Evolutionary conservation across 345 rosid genomes (phyloP).

Genomic region (Hypericum perforatum): DNA sequence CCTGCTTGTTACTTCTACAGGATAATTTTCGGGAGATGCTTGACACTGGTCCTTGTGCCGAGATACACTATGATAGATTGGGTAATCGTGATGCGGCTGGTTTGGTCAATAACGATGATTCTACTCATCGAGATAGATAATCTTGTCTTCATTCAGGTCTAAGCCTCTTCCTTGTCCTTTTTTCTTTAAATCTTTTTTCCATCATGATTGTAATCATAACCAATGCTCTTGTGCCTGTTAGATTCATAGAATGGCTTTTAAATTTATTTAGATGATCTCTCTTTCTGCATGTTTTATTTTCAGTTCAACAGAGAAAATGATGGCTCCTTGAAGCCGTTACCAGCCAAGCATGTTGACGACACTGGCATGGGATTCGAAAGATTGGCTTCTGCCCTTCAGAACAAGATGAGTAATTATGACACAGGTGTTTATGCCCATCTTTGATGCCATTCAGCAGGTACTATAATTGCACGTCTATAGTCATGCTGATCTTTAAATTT

Average conservation of each 20-base stretch:
- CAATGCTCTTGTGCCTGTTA: not conserved
- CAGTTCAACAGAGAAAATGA: slow-evolving; percentile 91
- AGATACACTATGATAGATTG: slow-evolving; percentile 84
- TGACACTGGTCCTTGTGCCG: slow-evolving; percentile 96
- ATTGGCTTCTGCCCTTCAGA: slow-evolving; percentile 81
- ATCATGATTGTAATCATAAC: too few species aligned
- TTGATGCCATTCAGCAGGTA: slow-evolving; percentile 84
- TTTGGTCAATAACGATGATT: slow-evolving; percentile 86
- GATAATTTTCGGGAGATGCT: slow-evolving; percentile 99
- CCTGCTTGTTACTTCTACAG: slow-evolving; percentile 22
- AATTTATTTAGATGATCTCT: not conserved
- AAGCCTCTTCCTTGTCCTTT: slow-evolving; percentile 6
- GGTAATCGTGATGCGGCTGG: slow-evolving; percentile 78
- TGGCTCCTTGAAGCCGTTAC: slow-evolving; percentile 74
- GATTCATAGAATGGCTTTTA: not conserved
- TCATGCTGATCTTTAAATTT: not conserved
- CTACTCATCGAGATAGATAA: slow-evolving; percentile 98
- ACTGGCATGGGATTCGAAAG: slow-evolving; percentile 98
- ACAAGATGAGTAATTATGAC: slow-evolving; percentile 97
- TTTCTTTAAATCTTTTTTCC: too few species aligned
- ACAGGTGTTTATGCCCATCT: slow-evolving; percentile 92
- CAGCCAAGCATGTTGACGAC: slow-evolving; percentile 98
- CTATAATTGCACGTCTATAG: not conserved
- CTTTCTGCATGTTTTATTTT: slow-evolving; percentile 1
- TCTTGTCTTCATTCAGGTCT: slow-evolving; percentile 97